These are phyloP conservation scores for Adenanthera pavonina DNA, from an alignment of 306 rosid genomes.

Conservation along the genomic window DNA sequence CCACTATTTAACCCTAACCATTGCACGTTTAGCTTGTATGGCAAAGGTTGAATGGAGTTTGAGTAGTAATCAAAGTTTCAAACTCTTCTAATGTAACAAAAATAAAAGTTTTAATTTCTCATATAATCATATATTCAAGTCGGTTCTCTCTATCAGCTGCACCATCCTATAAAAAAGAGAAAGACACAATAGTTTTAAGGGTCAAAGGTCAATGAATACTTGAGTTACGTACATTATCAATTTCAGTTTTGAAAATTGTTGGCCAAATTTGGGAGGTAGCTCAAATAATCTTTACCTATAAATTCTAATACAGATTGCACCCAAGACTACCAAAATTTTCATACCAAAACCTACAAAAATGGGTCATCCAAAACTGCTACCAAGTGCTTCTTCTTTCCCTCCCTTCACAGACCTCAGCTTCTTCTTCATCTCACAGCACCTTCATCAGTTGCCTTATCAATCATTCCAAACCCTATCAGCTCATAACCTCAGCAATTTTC, in stretches of 20 bases:
- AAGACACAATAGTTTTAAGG: too few species aligned
- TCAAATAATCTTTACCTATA: background rate
- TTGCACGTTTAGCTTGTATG: too few species aligned
- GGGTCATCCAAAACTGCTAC: background rate
- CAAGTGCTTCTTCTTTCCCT: background rate
- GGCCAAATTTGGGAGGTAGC: constrained; percentile 27
- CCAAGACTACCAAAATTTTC: background rate
- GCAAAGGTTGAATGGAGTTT: too few species aligned
- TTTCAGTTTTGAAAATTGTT: background rate
- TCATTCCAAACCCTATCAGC: constrained; percentile 40
- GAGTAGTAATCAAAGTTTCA: too few species aligned
- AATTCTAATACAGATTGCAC: background rate
- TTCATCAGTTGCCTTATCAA: constrained; percentile 51
- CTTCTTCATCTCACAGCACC: background rate
- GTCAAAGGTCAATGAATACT: constrained; percentile 28
- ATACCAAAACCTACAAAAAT: background rate
- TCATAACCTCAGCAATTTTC: constrained; percentile 50
- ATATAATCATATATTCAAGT: background rate
- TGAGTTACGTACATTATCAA: constrained; percentile 34
- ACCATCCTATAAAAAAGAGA: too few species aligned
- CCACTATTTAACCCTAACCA: too few species aligned
- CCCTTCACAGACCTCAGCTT: background rate
- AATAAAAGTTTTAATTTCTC: background rate
- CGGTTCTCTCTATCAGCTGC: too few species aligned
- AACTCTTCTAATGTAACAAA: too few species aligned